These are phyloP conservation scores for Cenococcum geophilum DNA, from an alignment of 495 filamentous ascomycete species.

Conservation along the genomic window DNA sequence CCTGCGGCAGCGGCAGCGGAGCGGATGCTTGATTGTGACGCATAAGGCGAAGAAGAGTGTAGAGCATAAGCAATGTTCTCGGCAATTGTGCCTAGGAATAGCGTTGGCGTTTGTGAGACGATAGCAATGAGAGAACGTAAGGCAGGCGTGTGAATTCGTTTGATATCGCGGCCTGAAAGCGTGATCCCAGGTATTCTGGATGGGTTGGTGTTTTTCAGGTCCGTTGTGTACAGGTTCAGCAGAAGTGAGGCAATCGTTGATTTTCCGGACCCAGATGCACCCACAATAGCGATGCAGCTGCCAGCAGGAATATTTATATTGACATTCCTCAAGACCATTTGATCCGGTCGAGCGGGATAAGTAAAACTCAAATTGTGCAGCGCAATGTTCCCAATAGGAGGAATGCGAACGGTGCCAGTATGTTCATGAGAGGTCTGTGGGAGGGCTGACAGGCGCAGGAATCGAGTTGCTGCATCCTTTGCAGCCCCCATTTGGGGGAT, in stretches of 20 bases:
- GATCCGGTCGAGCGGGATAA: conserved; percentile 55
- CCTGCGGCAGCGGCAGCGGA: conserved; percentile 61
- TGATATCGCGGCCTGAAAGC: conserved; percentile 51
- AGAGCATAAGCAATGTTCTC: conserved; percentile 82
- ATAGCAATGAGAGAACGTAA: conserved; percentile 66
- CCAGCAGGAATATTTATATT: conserved; percentile 54
- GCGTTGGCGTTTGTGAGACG: conserved; percentile 69
- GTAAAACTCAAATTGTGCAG: conserved; percentile 58
- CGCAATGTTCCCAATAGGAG: conserved; percentile 53
- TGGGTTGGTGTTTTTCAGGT: conserved; percentile 29
- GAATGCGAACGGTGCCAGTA: conserved; percentile 42
- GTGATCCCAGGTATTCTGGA: conserved; percentile 44
- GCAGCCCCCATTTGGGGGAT: conserved; percentile 76
- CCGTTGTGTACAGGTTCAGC: conserved; percentile 54
- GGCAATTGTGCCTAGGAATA: conserved; percentile 67
- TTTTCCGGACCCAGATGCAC: conserved; percentile 81
- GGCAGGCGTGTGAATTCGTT: conserved; percentile 51
- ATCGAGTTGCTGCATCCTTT: conserved; percentile 61
- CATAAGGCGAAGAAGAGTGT: conserved; percentile 40
- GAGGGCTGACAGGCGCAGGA: conserved; percentile 66
- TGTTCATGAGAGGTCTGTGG: conserved; percentile 60
- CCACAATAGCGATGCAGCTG: conserved; percentile 69
- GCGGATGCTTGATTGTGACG: conserved; percentile 44
- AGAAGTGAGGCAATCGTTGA: conserved; percentile 76
- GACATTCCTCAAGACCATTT: conserved; percentile 52